Percentiles rank a stretch among this genome's conserved stretches.
Conservation (phyloP, 2,329 filamentous ascomycete species). For the Lasiodiplodia gonubiensis region DNA sequence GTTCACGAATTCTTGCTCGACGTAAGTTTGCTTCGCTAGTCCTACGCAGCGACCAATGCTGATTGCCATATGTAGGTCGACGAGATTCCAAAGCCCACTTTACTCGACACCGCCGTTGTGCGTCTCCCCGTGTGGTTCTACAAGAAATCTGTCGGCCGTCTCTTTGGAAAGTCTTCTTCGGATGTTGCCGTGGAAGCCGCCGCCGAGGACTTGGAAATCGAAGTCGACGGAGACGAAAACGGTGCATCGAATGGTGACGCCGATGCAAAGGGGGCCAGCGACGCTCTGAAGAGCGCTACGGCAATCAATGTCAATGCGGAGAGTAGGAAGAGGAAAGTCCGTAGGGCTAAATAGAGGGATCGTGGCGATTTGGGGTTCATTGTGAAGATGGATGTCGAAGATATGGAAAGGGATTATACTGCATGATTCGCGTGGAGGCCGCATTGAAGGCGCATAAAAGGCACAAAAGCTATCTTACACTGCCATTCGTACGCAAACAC, state of each 20-base stretch:
- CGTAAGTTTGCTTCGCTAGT: slow-evolving; percentile 60
- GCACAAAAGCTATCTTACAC: background rate
- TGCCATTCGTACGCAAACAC: background rate
- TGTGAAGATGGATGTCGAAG: background rate
- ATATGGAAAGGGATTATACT: background rate
- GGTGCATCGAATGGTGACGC: slow-evolving; percentile 3
- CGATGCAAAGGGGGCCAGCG: slow-evolving; percentile 36
- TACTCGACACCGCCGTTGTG: slow-evolving; percentile 82
- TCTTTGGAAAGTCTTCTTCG: slow-evolving; percentile 45
- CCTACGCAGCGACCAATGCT: slow-evolving; percentile 27
- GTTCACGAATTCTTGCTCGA: slow-evolving; percentile 85
- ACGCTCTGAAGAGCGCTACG: slow-evolving; percentile 48
- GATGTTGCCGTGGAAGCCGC: slow-evolving; percentile 41
- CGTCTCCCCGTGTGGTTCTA: slow-evolving; percentile 78
- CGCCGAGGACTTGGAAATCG: slow-evolving; percentile 44
- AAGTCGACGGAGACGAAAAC: slow-evolving; percentile 38
- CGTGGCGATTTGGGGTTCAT: background rate
- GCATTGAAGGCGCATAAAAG: slow-evolving; percentile 14
- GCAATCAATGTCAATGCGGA: slow-evolving; percentile 54
- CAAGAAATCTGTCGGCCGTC: slow-evolving; percentile 53
- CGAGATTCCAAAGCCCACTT: slow-evolving; percentile 76
- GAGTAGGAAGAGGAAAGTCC: slow-evolving; percentile 47
- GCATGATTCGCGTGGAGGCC: background rate
- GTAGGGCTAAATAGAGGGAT: slow-evolving; percentile 2
- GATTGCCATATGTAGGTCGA: slow-evolving; percentile 62